These are phyloP conservation scores for Clavispora phyllophila DNA, from an alignment of 805 yeast genomes.

Conservation along the genomic window DNA sequence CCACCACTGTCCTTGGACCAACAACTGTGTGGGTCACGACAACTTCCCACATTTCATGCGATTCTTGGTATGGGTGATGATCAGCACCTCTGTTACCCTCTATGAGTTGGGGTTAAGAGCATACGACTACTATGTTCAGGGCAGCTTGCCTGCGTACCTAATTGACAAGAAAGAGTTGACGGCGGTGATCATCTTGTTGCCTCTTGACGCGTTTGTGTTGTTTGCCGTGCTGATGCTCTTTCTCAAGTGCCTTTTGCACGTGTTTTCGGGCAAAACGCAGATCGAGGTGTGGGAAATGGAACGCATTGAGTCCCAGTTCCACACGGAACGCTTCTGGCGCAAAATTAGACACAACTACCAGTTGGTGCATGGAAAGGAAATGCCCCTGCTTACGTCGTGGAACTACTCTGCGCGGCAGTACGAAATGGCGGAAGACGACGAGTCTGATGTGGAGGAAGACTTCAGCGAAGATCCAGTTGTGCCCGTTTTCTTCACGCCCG, in stretches of 20 bases:
- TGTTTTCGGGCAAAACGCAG: slow-evolving; percentile 71
- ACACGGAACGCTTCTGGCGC: slow-evolving; percentile 50
- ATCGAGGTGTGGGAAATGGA: slow-evolving; percentile 93
- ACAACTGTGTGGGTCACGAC: slow-evolving; percentile 78
- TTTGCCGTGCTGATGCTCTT: slow-evolving; percentile 56
- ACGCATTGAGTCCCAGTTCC: slow-evolving; percentile 63
- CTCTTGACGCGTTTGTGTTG: slow-evolving; percentile 55
- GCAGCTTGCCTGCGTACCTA: slow-evolving; percentile 53
- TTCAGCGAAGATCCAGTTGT: slow-evolving; percentile 15
- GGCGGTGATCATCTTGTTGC: slow-evolving; percentile 49
- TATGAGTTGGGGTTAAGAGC: slow-evolving; percentile 39
- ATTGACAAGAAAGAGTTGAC: slow-evolving; percentile 48
- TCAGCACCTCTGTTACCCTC: slow-evolving; percentile 45
- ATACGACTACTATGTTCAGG: slow-evolving; percentile 39
- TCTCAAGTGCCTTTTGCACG: slow-evolving; percentile 54
- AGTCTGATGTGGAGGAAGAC: slow-evolving; percentile 5
- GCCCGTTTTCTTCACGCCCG: slow-evolving; percentile 43
- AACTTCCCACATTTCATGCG: slow-evolving; percentile 79
- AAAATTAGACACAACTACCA: slow-evolving; percentile 42
- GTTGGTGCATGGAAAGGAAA: slow-evolving; percentile 31
- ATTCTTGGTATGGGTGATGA: slow-evolving; percentile 62
- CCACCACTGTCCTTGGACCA: slow-evolving; percentile 92
- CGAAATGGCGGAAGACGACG: slow-evolving; percentile 7
- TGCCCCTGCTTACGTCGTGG: slow-evolving; percentile 49
- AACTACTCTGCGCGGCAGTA: slow-evolving; percentile 19